Conservation (phyloP, 2,329 filamentous ascomycete species). For the Penicillium sp. region DNA sequence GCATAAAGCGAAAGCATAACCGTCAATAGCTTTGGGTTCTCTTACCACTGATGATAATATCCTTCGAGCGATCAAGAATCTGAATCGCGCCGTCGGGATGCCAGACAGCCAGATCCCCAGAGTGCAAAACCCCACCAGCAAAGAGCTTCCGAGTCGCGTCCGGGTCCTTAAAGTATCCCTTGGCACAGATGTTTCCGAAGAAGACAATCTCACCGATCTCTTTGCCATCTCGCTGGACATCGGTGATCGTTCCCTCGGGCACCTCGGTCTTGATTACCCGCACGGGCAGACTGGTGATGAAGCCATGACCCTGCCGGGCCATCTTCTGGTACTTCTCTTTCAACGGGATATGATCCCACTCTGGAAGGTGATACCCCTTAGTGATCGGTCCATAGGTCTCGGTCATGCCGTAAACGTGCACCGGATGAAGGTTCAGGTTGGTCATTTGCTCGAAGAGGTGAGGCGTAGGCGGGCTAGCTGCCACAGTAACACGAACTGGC, state of each 20-base stretch:
- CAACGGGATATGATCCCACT: conserved; percentile 75
- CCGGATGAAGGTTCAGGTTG: conserved; percentile 80
- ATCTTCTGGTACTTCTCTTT: conserved; percentile 86
- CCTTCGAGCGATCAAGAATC: conserved; percentile 92
- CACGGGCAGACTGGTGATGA: conserved; percentile 79
- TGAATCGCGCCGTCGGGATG: conserved; percentile 89
- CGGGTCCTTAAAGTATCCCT: conserved; percentile 88
- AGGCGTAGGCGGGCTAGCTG: conserved; percentile 85
- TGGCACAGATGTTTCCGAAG: conserved; percentile 86
- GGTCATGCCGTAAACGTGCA: conserved; percentile 88
- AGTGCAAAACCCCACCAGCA: conserved; percentile 83
- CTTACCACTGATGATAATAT: conserved; percentile 94
- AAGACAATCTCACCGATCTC: conserved; percentile 89
- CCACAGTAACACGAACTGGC: conserved; percentile 85
- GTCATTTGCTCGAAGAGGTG: conserved; percentile 95
- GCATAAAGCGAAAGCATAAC: background rate
- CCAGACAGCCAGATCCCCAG: conserved; percentile 91
- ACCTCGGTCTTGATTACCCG: conserved; percentile 82
- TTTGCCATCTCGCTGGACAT: conserved; percentile 72
- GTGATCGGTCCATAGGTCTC: conserved; percentile 97
- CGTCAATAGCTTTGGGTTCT: conserved; percentile 3
- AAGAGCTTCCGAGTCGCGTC: conserved; percentile 88
- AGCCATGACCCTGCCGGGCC: conserved; percentile 93
- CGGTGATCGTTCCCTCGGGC: conserved; percentile 67
- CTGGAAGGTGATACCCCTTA: conserved; percentile 85